Conservation (phyloP, 2,329 filamentous ascomycete species). For the Macroventuria anomochaeta region DNA sequence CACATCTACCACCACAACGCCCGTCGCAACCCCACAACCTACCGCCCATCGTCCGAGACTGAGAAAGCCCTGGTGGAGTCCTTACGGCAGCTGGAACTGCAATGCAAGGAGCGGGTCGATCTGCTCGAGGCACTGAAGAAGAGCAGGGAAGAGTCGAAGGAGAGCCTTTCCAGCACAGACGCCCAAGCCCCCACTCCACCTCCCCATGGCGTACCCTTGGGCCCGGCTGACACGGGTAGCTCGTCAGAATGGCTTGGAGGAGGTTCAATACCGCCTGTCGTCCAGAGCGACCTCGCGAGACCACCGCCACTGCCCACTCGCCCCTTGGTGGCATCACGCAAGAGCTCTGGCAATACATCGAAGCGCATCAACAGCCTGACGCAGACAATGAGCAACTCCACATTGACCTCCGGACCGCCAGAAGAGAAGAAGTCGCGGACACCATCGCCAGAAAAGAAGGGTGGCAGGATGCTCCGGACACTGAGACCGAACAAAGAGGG, state of each 20-base stretch:
- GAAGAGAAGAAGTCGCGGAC: slow-evolving; percentile 59
- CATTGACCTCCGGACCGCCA: slow-evolving; percentile 44
- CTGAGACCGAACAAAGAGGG: slow-evolving; percentile 56
- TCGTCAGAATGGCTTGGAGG: slow-evolving; percentile 70
- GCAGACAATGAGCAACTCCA: slow-evolving; percentile 30
- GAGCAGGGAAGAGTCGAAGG: slow-evolving; percentile 62
- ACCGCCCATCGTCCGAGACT: slow-evolving; percentile 77
- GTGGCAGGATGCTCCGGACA: slow-evolving; percentile 62
- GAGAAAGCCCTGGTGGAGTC: slow-evolving; percentile 84
- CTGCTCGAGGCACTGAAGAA: slow-evolving; percentile 80
- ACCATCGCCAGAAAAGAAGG: slow-evolving; percentile 68
- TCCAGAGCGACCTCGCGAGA: slow-evolving; percentile 80
- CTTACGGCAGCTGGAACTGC: slow-evolving; percentile 80
- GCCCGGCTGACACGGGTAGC: slow-evolving; percentile 20
- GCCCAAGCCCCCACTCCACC: slow-evolving; percentile 34
- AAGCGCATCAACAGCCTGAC: slow-evolving; percentile 31
- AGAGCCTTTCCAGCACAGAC: slow-evolving; percentile 37
- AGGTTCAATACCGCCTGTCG: slow-evolving; percentile 80
- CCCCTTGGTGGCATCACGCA: slow-evolving; percentile 55
- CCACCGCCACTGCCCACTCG: slow-evolving; percentile 67
- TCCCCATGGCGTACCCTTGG: slow-evolving; percentile 24
- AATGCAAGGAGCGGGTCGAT: slow-evolving; percentile 93
- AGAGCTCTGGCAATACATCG: slow-evolving; percentile 51
- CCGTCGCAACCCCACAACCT: slow-evolving; percentile 72
- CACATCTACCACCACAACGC: slow-evolving; percentile 88